These are phyloP conservation scores for Pyrus communis DNA, from an alignment of 306 rosid species.

Conservation along the genomic window DNA sequence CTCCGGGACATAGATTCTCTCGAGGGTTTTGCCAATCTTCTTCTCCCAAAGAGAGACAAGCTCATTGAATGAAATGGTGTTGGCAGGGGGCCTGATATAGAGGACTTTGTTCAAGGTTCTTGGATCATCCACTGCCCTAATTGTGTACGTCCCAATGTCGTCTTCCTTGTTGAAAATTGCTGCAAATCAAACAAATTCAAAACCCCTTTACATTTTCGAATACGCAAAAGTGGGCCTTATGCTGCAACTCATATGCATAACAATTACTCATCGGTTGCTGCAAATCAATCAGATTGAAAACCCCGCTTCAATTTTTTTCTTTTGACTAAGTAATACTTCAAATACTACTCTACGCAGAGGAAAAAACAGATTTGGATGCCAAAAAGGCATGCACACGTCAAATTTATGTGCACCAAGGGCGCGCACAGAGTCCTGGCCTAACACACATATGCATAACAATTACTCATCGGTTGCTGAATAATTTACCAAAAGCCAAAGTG, in stretches of 20 bases:
- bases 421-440: no score
- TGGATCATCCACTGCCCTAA: conserved; percentile 35
- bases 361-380: no score
- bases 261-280: conserved; percentile 2
- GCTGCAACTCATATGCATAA: neutral
- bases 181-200: neutral
- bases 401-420: no score
- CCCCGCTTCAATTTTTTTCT: neutral
- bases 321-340: no score
- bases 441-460: no score
- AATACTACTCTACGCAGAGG: no score
- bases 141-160: conserved; percentile 29
- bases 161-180: conserved; percentile 38
- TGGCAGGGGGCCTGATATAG: conserved; percentile 23
- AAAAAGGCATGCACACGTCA: no score
- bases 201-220: neutral
- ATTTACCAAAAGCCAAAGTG: no score
- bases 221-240: neutral
- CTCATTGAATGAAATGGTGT: conserved; percentile 26
- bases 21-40: conserved; percentile 27
- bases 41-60: conserved; percentile 36
- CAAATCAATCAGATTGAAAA: neutral
- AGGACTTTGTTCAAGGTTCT: conserved; percentile 37
- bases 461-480: no score
- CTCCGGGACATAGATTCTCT: conserved; percentile 17